Conservation (phyloP, 2,329 filamentous ascomycete species). For the Xylaria sp. region DNA sequence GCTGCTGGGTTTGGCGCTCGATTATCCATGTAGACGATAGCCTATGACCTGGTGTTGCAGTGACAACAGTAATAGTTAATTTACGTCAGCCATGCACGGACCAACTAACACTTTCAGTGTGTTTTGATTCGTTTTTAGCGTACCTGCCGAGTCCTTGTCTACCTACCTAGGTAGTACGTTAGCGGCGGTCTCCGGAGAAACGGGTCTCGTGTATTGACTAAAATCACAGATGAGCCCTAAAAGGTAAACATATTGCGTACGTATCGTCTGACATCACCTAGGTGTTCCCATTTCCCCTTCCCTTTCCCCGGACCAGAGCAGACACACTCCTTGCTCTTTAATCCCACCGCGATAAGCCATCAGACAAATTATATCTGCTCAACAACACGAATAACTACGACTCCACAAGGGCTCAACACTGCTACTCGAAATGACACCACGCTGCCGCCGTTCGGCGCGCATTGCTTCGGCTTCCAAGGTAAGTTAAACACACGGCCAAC, state of each 20-base stretch:
- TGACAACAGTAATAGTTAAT: too few relatives aligned
- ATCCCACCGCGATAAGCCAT: constrained; percentile 1
- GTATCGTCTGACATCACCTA: constrained; percentile 1
- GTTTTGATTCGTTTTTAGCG: constrained; percentile 28
- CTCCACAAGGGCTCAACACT: constrained; percentile 14
- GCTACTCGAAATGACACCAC: constrained; percentile 47
- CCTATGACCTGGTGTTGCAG: too few relatives aligned
- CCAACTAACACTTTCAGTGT: neutral
- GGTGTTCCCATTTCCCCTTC: neutral
- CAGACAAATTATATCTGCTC: constrained; percentile 21
- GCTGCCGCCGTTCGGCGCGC: constrained; percentile 55
- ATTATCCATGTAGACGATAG: too few relatives aligned
- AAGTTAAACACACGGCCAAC: constrained; percentile 34
- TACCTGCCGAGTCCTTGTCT: too few relatives aligned
- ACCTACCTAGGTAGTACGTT: neutral
- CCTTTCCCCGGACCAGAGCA: neutral
- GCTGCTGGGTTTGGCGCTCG: too few relatives aligned
- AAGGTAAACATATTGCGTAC: constrained; percentile 6
- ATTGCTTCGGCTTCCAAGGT: constrained; percentile 55
- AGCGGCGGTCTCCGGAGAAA: constrained; percentile 32
- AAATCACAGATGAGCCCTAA: constrained; percentile 21
- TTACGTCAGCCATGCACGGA: too few relatives aligned
- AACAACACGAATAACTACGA: constrained; percentile 22
- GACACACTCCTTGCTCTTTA: constrained; percentile 1
- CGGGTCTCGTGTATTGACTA: constrained; percentile 29